Conservation (phyloP, 1,139 yeast species). For the Kurtzmaniella quercitrusa region DNA sequence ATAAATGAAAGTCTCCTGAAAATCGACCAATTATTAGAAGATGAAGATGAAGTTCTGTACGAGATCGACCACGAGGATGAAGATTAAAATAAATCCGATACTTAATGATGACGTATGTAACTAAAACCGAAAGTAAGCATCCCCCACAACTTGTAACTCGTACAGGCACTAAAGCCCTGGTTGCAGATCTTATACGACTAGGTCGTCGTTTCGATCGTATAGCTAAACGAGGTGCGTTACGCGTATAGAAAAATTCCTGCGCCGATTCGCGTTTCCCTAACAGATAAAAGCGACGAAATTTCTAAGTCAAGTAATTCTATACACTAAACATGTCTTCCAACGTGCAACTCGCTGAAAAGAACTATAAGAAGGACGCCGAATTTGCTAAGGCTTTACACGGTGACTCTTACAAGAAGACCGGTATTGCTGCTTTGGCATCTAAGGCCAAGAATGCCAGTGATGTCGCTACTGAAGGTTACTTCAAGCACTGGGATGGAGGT, state of each 20-base stretch:
- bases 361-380: constrained; percentile 48
- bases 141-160: neutral
- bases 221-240: constrained; percentile 1
- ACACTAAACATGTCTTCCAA: constrained; percentile 3
- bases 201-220: neutral
- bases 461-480: constrained; percentile 84
- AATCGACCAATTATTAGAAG: constrained; percentile 36
- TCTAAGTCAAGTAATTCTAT: neutral
- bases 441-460: constrained; percentile 77
- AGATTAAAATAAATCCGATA: neutral
- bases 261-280: constrained; percentile 4
- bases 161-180: too few species aligned
- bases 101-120: neutral
- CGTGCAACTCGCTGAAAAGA: constrained; percentile 27
- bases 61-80: constrained; percentile 17
- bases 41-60: constrained; percentile 41
- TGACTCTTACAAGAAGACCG: constrained; percentile 60
- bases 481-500: constrained; percentile 95
- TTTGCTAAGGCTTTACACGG: constrained; percentile 91
- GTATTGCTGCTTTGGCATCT: constrained; percentile 70
- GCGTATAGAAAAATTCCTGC: neutral
- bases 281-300: neutral
- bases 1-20: constrained; percentile 22
- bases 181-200: neutral
- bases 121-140: too few species aligned